A percentile compares a stretch with the other conserved stretches of the same genome.
Evolutionary conservation across 169 alveolate species (phyloP).

Genomic region (Plasmodium knowlesi): DNA sequence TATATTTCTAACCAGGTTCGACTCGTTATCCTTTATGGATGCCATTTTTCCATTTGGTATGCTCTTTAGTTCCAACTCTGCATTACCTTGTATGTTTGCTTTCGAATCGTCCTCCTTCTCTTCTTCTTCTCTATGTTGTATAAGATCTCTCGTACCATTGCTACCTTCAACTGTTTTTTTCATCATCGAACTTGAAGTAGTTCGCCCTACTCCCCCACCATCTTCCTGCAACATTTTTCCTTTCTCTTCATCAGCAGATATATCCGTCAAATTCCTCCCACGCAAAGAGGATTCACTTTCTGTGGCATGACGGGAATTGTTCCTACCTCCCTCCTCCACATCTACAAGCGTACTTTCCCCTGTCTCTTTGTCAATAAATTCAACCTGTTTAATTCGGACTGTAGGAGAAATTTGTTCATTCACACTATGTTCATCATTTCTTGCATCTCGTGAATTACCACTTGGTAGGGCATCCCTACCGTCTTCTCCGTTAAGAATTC

Average conservation of each 20-base stretch:
- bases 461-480: neutral
- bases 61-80: neutral
- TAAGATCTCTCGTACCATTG: neutral
- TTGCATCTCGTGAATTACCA: neutral
- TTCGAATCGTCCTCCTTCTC: neutral
- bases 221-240: neutral
- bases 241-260: neutral
- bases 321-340: neutral
- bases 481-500: neutral
- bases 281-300: neutral
- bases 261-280: neutral
- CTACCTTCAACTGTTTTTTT: neutral
- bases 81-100: neutral
- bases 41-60: neutral
- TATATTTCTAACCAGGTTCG: neutral
- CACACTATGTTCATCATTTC: neutral
- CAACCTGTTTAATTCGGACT: neutral
- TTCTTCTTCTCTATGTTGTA: neutral
- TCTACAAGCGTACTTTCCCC: neutral
- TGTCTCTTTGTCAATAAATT: neutral
- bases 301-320: neutral
- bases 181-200: neutral
- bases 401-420: neutral
- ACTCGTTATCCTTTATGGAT: neutral
- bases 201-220: neutral